Base-by-base conservation (phyloP, 2,329 filamentous ascomycete species). In the Sporothrix schenckii region DNA sequence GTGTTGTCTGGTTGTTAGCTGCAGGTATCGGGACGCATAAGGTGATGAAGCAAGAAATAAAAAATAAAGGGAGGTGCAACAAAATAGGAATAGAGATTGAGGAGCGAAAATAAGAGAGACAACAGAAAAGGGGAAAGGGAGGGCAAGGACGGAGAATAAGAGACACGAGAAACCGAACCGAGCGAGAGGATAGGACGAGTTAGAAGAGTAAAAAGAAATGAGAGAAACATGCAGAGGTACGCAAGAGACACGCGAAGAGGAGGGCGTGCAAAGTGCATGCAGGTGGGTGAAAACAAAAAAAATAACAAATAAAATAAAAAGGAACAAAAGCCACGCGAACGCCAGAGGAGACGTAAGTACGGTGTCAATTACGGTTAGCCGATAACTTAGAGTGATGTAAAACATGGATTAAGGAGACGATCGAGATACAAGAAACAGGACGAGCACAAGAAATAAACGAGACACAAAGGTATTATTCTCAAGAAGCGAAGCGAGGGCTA, bases 381-480 rank as follows among this genome's bases (percentile, higher is more conserved):
- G 58, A 63, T 47, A 63, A 47, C 27, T 13, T 13, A 63, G 58
- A 63, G 58, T 27, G 39, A 63, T 27, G 58, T 47, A 63, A 63
- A 63, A 63, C 58, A 63, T 27, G 47, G 47, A 61, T 47, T 41
- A 63, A 47, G 58, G 58, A 47, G 58, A 47, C 34, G 21, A 47
- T 63, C 58, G 39, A 63, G 58, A 61, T n/a, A 61, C 3, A 11
- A 44, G 27, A 3, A 5, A 2, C 27, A 30, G 27, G 27, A 14
- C n/a, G n/a, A 58, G 39, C 19, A 47, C 39, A 61, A 61, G 58
- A 44, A n/a, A 61, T 63, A 47, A 39, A 63, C n/a, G n/a, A 47
- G 58, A 27, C 19, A 63, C 58, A 63, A 63, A 63, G 39, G 21
- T 63, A 47, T 63, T 63, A 63, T 63, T 63, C n/a, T 63, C 58